phyloP scores from a whole-genome alignment of 192 early-diverging fungal genomes.

The Rhizophagus sp. region DNA sequence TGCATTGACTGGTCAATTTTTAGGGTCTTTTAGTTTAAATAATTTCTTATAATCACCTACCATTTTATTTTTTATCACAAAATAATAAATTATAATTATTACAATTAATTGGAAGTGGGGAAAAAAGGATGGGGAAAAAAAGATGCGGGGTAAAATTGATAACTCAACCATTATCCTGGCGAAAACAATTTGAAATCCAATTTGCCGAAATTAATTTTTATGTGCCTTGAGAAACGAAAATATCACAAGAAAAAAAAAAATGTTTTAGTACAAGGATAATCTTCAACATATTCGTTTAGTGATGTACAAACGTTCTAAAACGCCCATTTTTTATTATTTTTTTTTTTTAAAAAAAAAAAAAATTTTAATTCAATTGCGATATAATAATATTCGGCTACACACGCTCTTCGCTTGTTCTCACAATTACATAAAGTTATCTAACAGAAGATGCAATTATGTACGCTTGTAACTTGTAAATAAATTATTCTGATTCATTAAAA shows the following conservation, averaged over 20 bases:
- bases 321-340: neutral
- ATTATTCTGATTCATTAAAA: too few species aligned
- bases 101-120: neutral
- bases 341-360: neutral
- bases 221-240: neutral
- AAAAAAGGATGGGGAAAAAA: too few species aligned
- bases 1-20: neutral
- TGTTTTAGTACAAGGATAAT: neutral
- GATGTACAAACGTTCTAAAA: neutral
- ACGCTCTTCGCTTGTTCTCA: neutral
- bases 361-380: too few species aligned
- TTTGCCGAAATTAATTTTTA: neutral
- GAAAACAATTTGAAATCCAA: neutral
- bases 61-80: neutral
- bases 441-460: neutral
- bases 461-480: neutral
- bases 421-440: too few species aligned
- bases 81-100: too few species aligned
- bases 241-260: neutral
- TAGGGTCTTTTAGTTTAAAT: neutral
- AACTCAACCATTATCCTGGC: neutral
- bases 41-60: neutral
- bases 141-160: too few species aligned
- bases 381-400: too few species aligned
- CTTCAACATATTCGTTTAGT: neutral